A percentile compares a stretch with the other conserved stretches of the same genome.
phyloP scores from a whole-genome alignment of 2,329 filamentous ascomycete genomes.

The Beauveria bassiana region DNA sequence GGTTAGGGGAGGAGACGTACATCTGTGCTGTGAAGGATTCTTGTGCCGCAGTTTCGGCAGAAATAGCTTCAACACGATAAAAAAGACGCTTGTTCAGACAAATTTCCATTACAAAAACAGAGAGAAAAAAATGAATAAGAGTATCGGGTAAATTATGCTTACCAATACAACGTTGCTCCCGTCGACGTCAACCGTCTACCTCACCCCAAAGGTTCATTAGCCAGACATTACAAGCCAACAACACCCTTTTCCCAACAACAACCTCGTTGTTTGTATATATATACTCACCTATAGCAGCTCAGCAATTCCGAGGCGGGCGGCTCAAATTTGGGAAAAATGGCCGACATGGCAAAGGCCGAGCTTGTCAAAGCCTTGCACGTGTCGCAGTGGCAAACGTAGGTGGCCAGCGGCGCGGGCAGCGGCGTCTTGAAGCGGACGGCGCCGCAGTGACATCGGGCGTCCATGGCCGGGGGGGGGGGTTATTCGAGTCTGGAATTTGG shows the following conservation, averaged over 20 bases:
- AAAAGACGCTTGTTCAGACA: not conserved
- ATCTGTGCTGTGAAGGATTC: constrained; percentile 54
- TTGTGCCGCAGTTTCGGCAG: constrained; percentile 57
- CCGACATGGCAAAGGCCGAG: constrained; percentile 60
- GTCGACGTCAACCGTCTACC: constrained; percentile 47
- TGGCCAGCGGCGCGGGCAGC: constrained; percentile 47
- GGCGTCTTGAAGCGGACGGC: constrained; percentile 56
- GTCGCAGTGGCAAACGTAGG: constrained; percentile 65
- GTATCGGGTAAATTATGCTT: constrained; percentile 13
- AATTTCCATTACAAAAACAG: not conserved
- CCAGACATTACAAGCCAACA: not conserved
- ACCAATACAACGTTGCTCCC: constrained; percentile 53
- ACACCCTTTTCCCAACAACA: too few species aligned
- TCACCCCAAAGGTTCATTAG: not conserved
- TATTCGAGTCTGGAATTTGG: too few species aligned
- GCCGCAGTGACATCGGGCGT: constrained; percentile 58
- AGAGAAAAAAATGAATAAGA: too few species aligned
- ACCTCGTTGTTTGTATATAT: too few species aligned
- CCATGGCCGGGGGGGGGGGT: constrained; percentile 34
- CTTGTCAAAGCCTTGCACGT: constrained; percentile 59
- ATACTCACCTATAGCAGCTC: constrained; percentile 46
- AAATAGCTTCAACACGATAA: constrained; percentile 43
- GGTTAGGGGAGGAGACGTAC: constrained; percentile 27
- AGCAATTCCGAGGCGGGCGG: constrained; percentile 42
- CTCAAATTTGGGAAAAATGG: constrained; percentile 60